A percentile compares a stretch with the other conserved stretches of the same genome.
phyloP scores from a whole-genome alignment of 2,329 filamentous ascomycete species.

The Zelopaecilomyces penicillatus region DNA sequence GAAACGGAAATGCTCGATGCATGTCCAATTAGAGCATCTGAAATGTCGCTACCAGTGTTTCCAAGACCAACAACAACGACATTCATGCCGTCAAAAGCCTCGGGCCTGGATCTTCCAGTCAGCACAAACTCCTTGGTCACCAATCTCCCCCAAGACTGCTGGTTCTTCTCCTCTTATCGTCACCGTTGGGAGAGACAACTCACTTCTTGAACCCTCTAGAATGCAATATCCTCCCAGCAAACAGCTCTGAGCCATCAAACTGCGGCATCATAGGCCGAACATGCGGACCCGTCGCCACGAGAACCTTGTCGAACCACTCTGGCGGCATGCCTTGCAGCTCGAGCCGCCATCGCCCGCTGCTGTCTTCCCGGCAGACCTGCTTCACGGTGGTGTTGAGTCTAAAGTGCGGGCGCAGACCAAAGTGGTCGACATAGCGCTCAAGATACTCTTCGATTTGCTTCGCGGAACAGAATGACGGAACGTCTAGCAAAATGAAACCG shows the following conservation, averaged over 20 bases:
- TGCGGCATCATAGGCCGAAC: constrained; percentile 27
- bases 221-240: constrained; percentile 21
- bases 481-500: constrained; percentile 3
- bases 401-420: constrained; percentile 19
- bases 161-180: too few species aligned
- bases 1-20: constrained; percentile 15
- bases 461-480: constrained; percentile 15
- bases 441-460: constrained; percentile 24
- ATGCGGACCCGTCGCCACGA: constrained; percentile 29
- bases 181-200: background rate
- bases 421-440: constrained; percentile 26
- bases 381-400: constrained; percentile 19
- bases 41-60: constrained; percentile 26
- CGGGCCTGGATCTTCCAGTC: constrained; percentile 10
- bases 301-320: constrained; percentile 29
- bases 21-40: constrained; percentile 23
- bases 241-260: constrained; percentile 23
- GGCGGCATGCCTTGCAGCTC: constrained; percentile 15
- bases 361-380: constrained; percentile 10
- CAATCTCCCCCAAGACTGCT: too few species aligned
- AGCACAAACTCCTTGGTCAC: background rate
- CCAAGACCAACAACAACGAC: constrained; percentile 38
- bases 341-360: constrained; percentile 19
- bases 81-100: constrained; percentile 21
- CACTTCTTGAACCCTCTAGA: constrained; percentile 14